Evolutionary conservation across 1,139 yeast genomes (phyloP), one percentile per base, ranked within the genome.

Genomic region (Candida sanyaensis): DNA sequence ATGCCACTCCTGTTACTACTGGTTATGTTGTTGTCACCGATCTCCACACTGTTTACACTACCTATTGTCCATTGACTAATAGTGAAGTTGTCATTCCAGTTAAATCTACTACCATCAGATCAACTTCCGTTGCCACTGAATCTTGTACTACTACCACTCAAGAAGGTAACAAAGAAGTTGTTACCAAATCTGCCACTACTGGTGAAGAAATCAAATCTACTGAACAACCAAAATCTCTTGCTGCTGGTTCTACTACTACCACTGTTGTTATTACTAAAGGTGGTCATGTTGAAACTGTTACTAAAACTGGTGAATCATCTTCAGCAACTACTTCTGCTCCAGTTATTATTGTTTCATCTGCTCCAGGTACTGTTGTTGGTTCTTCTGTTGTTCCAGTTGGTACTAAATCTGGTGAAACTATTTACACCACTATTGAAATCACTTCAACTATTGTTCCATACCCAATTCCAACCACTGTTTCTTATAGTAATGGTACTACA

Each of bases 21-120:
- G 77, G 76, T 50, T 53, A 69, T 34, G 68, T 74, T 43, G 48
- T 61, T 43, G 63, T 66, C 45, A 62, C 67, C 48, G 57, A 58
- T 33, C 52, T 56, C 49, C 51, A 57, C 44, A 68, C 72, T 42
- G 49, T 59, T 39, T 68, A 66, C 62, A 63, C 69, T 47, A 68
- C 73, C 41, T 66, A 62, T 60, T 66, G 71, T 54, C 73, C 73
- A 49, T 56, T 66, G 46, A 43, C 59, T 31, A 46, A 50, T 33
- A 33, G 47, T 12, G 46, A 44, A 27, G 52, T 51, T 36, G 45
- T 44, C 34, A 46, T 49, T 27, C 47, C 52, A 31, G 37, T 32
- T 21, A 10, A 30, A 21, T n/a, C 42, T n/a, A 26, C 38, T 24
- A 11, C 38, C 13, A 27, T 23, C 11, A 23, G 4, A 27, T 28